phyloP scores from a whole-genome alignment of 352 stramenopile genomes.

The Phytophthora cactorum region DNA sequence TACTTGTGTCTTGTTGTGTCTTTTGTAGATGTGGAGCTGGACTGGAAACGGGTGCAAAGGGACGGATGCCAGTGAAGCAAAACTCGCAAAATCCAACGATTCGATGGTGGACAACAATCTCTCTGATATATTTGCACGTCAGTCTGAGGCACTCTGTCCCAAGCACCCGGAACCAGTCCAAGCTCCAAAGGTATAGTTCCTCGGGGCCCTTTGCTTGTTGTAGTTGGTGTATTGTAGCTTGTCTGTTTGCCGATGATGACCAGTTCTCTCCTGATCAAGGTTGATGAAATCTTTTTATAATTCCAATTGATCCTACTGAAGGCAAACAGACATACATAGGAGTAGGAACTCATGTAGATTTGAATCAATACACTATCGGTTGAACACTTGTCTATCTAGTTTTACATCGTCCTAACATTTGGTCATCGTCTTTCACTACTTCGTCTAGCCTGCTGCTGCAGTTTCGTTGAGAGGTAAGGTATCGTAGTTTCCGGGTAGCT shows the following conservation, averaged over 20 bases:
- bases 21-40: constrained; percentile 24
- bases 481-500: constrained; percentile 45
- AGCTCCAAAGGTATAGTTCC: background rate
- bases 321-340: constrained; percentile 35
- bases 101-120: constrained; percentile 67
- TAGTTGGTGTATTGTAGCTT: constrained; percentile 21
- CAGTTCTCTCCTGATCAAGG: constrained; percentile 71
- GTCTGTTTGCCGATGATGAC: constrained; percentile 69
- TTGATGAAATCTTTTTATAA: constrained; percentile 80
- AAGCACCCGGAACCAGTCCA: background rate
- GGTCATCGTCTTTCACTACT: constrained; percentile 9
- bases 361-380: constrained; percentile 3
- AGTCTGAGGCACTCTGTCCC: constrained; percentile 74
- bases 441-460: constrained; percentile 35
- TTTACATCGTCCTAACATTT: background rate
- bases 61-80: constrained; percentile 55
- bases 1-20: constrained; percentile 20
- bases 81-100: constrained; percentile 59
- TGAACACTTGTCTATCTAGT: background rate
- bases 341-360: background rate
- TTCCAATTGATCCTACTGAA: constrained; percentile 92
- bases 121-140: constrained; percentile 89
- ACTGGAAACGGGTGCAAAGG: constrained; percentile 7
- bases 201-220: constrained; percentile 28
- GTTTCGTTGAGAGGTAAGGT: constrained; percentile 42